Evolutionary conservation across 2,329 filamentous ascomycete genomes (phyloP).

Genomic region (Nannizziopsis barbatae): DNA sequence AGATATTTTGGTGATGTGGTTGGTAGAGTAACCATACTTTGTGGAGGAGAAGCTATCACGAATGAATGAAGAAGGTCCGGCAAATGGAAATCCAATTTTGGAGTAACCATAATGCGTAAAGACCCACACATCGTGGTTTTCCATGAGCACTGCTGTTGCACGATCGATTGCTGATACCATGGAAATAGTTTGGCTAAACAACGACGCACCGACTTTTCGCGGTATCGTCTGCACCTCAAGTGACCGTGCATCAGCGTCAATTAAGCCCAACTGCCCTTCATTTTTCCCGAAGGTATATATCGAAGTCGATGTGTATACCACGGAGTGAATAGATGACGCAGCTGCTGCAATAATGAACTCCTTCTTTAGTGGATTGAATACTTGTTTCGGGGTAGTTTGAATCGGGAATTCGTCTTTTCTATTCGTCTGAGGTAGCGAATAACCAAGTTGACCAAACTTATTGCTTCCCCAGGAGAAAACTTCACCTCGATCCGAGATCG

Average conservation of each 20-base stretch:
- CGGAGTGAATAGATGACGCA: conserved; percentile 83
- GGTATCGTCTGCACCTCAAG: conserved; percentile 73
- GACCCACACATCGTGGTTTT: conserved; percentile 80
- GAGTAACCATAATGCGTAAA: conserved; percentile 95
- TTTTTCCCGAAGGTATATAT: conserved; percentile 95
- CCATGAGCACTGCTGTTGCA: conserved; percentile 73
- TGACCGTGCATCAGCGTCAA: conserved; percentile 88
- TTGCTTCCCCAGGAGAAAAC: conserved; percentile 94
- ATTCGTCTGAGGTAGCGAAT: conserved; percentile 52
- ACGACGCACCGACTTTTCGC: conserved; percentile 74
- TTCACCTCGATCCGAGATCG: conserved; percentile 73
- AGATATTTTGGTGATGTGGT: conserved; percentile 63
- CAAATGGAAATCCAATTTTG: conserved; percentile 72
- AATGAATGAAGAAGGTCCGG: conserved; percentile 58
- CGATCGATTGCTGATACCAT: conserved; percentile 82
- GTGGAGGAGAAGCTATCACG: conserved; percentile 54
- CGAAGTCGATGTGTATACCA: conserved; percentile 68
- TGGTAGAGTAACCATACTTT: conserved; percentile 52
- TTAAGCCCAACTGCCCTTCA: conserved; percentile 80
- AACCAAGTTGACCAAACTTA: conserved; percentile 73
- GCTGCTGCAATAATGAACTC: conserved; percentile 71
- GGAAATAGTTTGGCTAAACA: conserved; percentile 60
- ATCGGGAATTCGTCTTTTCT: conserved; percentile 72
- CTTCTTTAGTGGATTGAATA: conserved; percentile 84
- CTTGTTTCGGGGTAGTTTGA: conserved; percentile 69